Percentiles rank a stretch among this genome's conserved stretches.
Evolutionary conservation across 176 grass and related monocot species (phyloP).

Genomic region (Aegilops longissima): DNA sequence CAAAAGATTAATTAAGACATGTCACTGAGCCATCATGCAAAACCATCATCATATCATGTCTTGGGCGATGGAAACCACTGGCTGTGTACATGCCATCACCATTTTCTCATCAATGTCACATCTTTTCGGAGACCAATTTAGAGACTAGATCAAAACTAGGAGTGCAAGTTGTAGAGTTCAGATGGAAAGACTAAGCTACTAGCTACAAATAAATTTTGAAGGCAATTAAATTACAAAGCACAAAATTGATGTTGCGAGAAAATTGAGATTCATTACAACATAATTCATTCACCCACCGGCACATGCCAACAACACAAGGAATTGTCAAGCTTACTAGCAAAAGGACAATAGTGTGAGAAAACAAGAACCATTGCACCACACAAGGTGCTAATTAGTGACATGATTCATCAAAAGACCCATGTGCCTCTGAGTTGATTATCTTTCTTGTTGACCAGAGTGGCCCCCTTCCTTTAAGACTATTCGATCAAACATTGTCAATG

Average conservation of each 20-base stretch:
- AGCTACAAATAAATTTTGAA: background rate
- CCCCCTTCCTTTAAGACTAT: background rate
- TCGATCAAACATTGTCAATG: background rate
- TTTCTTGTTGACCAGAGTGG: background rate
- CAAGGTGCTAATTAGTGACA: background rate
- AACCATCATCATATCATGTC: background rate
- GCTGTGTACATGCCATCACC: background rate
- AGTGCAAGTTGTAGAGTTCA: too few relatives aligned
- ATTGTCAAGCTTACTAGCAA: background rate
- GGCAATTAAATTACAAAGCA: background rate
- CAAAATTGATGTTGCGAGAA: background rate
- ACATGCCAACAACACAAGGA: background rate
- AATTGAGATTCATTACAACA: background rate
- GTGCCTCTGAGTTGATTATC: background rate
- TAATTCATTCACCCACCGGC: background rate
- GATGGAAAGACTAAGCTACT: background rate
- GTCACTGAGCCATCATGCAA: background rate
- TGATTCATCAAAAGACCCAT: background rate
- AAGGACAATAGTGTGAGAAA: background rate
- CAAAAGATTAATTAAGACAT: background rate
- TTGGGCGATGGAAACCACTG: background rate
- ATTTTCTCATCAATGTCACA: background rate
- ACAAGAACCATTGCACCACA: background rate
- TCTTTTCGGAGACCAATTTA: background rate
- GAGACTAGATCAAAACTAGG: background rate